phyloP scores from a whole-genome alignment of 192 early-diverging fungal species.

The Spizellomyces sp. region DNA sequence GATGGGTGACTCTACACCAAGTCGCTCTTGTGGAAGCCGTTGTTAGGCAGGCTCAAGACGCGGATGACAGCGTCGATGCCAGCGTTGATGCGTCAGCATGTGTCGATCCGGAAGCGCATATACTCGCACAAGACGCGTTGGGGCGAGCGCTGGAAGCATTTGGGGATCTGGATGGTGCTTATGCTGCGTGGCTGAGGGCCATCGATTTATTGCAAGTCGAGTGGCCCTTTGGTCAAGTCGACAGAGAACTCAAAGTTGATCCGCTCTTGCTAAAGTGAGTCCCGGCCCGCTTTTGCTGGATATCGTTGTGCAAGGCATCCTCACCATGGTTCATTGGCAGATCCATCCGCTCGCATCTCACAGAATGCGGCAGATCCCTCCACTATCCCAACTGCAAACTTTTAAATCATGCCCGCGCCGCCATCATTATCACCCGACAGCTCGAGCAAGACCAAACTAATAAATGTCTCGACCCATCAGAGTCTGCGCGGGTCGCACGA shows the following conservation, averaged over 20 bases:
- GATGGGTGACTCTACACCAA: slow-evolving; percentile 24
- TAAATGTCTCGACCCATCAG: no score
- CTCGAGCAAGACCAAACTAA: no score
- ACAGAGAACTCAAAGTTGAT: not conserved
- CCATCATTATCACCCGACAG: no score
- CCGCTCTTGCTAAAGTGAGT: no score
- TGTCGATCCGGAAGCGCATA: slow-evolving; percentile 14
- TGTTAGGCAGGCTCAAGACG: not conserved
- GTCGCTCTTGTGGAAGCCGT: slow-evolving; percentile 24
- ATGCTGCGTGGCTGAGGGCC: not conserved
- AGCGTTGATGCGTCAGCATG: not conserved
- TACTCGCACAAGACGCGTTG: slow-evolving; percentile 3
- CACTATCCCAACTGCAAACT: no score
- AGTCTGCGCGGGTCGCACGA: no score
- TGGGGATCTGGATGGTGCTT: not conserved
- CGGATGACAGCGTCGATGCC: not conserved
- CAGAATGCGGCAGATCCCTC: no score
- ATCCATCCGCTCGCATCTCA: no score
- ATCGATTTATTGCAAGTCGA: slow-evolving; percentile 25
- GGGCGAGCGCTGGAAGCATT: slow-evolving; percentile 10
- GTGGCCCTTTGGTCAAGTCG: slow-evolving; percentile 7
- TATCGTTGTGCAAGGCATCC: no score
- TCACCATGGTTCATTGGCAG: no score
- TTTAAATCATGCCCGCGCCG: no score
- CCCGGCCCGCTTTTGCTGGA: no score